These are phyloP conservation scores for Saccharomycopsis fermentans DNA, from an alignment of 805 yeast species.

Conservation along the genomic window DNA sequence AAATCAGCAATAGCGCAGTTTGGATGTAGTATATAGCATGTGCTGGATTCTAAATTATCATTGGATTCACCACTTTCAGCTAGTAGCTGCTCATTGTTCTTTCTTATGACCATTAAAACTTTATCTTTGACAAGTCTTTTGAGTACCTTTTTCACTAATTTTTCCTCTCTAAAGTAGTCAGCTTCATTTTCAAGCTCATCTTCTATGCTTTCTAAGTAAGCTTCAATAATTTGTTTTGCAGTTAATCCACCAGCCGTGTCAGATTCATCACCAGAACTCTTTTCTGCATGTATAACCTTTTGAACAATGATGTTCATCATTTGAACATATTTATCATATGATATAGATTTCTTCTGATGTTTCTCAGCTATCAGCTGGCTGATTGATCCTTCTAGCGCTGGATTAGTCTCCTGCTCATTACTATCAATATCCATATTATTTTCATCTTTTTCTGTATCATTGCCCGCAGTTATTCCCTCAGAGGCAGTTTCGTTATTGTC, in stretches of 20 bases:
- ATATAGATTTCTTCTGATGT: conserved; percentile 41
- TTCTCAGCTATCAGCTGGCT: conserved; percentile 1
- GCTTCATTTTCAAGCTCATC: conserved; percentile 58
- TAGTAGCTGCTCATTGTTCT: conserved; percentile 17
- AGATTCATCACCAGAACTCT: conserved; percentile 26
- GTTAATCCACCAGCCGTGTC: conserved; percentile 48
- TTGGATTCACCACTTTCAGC: conserved; percentile 32
- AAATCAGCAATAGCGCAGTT: conserved; percentile 69
- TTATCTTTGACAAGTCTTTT: conserved; percentile 77
- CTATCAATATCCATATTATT: conserved; percentile 1
- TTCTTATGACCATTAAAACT: conserved; percentile 60
- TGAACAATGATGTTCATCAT: conserved; percentile 74
- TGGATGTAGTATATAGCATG: conserved; percentile 58
- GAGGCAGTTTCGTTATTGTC: conserved; percentile 16
- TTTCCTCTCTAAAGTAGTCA: conserved; percentile 61
- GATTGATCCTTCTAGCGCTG: neutral
- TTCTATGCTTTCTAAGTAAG: conserved; percentile 71
- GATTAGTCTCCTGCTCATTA: conserved; percentile 4
- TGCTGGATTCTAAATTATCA: conserved; percentile 24
- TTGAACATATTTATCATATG: conserved; percentile 78
- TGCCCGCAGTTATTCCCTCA: neutral
- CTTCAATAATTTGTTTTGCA: conserved; percentile 59
- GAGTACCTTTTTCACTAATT: conserved; percentile 67
- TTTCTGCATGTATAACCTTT: conserved; percentile 49
- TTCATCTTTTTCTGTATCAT: conserved; percentile 9